Evolutionary conservation across 2,329 filamentous ascomycete species (phyloP), one percentile per base, ranked within the genome.

Genomic region (Chaetomium olivaceum): DNA sequence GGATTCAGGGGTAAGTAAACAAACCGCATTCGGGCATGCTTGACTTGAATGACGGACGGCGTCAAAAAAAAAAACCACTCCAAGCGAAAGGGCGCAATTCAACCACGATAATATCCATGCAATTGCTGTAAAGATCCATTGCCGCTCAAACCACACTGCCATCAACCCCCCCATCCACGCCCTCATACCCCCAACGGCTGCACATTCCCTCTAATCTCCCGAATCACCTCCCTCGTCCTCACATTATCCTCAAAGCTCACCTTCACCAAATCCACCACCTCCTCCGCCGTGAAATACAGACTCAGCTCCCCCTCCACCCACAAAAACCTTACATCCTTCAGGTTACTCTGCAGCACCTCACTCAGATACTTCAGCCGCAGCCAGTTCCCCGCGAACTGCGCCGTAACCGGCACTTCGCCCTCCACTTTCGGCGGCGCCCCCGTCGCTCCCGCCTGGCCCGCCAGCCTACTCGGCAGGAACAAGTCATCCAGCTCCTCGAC

Each of bases 231-330:
- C 72, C 82, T 83, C 25, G 85, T 85, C 68, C 85, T 78, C 9
- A 80, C 73, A 74, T 89, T 89, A 71, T 86, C 83, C 76, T 88
- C 87, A 71, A 90, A 90, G 74, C 87, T 89, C 23, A 87, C 80
- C 59, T 82, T 80, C 55, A 89, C 84, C 71, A 90, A 74, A 67
- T 90, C 87, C 39, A 89, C 76, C 16, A 89, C 85, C 77, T 89
- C 87, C 4, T 82, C 82, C 8, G 79, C 81, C 0, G 83, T 80
- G 70, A 89, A 89, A 74, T 89, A 87, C 46, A 89, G 74, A 68
- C 86, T 88, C 51, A 90, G 77, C 74, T 89, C 87, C 75, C 86
- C 87, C 68, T 90, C 87, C 71, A 84, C 81, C 87, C 87, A 90
- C 46, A 90, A 75, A 68, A 80, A 89, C 64, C 80, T 81, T 63